Conservation (phyloP, 208 protist genomes). For the Porcisia hertigi region DNA sequence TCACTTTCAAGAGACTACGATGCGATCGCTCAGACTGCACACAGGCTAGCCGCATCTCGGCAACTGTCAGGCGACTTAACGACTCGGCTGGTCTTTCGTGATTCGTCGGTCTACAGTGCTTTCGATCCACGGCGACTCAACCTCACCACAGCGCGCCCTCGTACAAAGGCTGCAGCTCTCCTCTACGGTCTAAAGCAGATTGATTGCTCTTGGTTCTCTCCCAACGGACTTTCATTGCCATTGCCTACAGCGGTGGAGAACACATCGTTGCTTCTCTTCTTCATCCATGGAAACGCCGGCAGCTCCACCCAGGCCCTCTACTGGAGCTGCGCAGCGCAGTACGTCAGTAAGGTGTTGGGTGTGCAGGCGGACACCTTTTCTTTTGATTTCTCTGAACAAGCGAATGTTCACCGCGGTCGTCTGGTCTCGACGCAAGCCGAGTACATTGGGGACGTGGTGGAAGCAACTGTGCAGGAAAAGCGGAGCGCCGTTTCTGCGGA, state of each 20-base stretch:
- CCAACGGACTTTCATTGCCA: background rate
- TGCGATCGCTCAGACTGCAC: background rate
- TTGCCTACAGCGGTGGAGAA: background rate
- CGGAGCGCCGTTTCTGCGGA: background rate
- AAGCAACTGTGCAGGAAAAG: slow-evolving; percentile 8
- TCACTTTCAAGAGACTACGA: background rate
- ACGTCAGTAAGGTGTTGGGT: background rate
- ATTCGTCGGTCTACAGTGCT: background rate
- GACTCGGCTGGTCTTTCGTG: background rate
- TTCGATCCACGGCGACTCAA: background rate
- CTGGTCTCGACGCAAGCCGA: slow-evolving; percentile 45
- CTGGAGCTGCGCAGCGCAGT: slow-evolving; percentile 34
- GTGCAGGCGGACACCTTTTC: slow-evolving; percentile 23
- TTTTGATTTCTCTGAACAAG: slow-evolving; percentile 48
- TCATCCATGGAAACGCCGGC: slow-evolving; percentile 58
- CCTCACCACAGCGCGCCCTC: background rate
- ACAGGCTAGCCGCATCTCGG: too few species aligned
- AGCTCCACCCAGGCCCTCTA: slow-evolving; percentile 32
- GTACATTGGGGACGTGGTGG: slow-evolving; percentile 44
- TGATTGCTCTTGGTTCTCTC: slow-evolving; percentile 7
- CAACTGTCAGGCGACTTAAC: background rate
- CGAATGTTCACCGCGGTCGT: slow-evolving; percentile 53
- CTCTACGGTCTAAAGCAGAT: background rate
- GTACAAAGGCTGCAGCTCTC: background rate
- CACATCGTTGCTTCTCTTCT: slow-evolving; percentile 34